Evolutionary conservation across 768 basidiomycete species (phyloP), one percentile per base, ranked within the genome.

Genomic region (Hericium erinaceus): DNA sequence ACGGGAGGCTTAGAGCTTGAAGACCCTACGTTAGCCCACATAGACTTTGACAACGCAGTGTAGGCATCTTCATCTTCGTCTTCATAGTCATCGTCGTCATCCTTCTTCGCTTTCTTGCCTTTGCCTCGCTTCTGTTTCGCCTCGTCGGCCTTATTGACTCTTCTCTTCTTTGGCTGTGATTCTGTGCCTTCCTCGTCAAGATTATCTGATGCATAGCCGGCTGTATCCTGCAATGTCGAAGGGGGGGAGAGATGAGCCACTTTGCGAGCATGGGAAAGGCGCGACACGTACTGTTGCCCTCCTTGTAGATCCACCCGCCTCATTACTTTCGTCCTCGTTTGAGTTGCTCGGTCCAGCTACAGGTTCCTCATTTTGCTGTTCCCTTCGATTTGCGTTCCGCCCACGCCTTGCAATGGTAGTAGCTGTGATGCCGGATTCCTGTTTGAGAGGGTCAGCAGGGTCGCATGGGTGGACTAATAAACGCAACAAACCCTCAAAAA

Each of bases 401-500:
- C 55, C 70, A 33, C 75, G 68, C 10, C 73, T 69, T 15, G 75
- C 74, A 38, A 80, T 69, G 1, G 71, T 73, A 4, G 67, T 65
- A 18, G 73, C 70, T 28, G 74, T 80, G 58, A 82, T 82, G 10
- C 81, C 81, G 16, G 77, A 71, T 66, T 82, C 81, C 78, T 80
- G 61, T 49, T 26, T 20, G 3, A 10, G 22, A 33, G 33, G 33
- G 33, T 33, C 33, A 33, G 9, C 9, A 33, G 2, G 33, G 33
- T 33, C 41, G 11, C 49, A 18, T 6, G 33, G 52, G 26, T 20
- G 52, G 48, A 26, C 51, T 39, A 38, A 60, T 26, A 13, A 22
- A 12, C 7, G 4, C n/a, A 24, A 69, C 74, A 28, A 58, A 88
- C 91, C 64, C 80, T 80, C 38, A 93, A 73, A 62, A 87, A 93